Evolutionary conservation across 163 green algal species (phyloP).

Genomic region (Scenedesmus sp.): DNA sequence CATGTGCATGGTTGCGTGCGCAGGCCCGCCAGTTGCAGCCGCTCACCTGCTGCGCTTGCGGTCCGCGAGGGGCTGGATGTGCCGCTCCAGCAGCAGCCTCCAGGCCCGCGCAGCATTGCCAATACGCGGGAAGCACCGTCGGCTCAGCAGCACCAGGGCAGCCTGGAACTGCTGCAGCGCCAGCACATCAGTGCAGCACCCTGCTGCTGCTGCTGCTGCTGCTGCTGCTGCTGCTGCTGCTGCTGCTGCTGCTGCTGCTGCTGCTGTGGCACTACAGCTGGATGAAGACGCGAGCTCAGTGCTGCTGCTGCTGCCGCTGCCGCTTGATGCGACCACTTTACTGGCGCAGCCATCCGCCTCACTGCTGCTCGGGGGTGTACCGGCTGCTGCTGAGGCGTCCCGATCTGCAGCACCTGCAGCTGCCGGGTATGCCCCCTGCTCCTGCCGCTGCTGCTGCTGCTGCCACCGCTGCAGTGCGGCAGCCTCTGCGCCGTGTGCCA

Average conservation of each 20-base stretch:
- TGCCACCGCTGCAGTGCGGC: neutral
- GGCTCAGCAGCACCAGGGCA: constrained; percentile 54
- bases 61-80: constrained; percentile 67
- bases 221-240: too few species aligned
- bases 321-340: neutral
- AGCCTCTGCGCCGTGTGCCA: neutral
- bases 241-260: too few species aligned
- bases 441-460: neutral
- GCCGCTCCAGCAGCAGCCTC: constrained; percentile 66
- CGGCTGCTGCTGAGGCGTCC: neutral
- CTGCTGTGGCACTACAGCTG: neutral
- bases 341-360: neutral
- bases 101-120: constrained; percentile 58
- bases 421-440: neutral
- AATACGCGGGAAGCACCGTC: constrained; percentile 65
- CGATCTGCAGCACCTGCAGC: neutral
- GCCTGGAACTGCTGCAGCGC: constrained; percentile 55
- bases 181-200: constrained; percentile 21
- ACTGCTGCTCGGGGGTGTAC: neutral
- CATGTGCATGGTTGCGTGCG: too few species aligned
- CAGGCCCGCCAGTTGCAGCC: too few species aligned
- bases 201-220: constrained; percentile 35
- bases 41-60: constrained; percentile 29
- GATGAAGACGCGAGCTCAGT: neutral
- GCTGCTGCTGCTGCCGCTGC: constrained; percentile 29